Evolutionary conservation across 2,329 filamentous ascomycete species (phyloP).

Genomic region (Epichloe scottii): DNA sequence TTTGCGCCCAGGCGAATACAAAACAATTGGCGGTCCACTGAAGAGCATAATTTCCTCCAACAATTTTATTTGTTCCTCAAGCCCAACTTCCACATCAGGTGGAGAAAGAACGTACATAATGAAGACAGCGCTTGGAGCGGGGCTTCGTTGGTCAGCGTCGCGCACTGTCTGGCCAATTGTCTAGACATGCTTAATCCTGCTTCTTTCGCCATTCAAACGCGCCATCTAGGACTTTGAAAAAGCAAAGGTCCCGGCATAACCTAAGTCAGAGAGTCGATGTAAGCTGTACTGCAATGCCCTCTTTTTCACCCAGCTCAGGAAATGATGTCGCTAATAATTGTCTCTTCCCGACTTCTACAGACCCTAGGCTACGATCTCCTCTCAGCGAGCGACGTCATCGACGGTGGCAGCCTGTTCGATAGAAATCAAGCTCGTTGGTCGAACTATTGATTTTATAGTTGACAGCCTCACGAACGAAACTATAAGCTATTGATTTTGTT

Average conservation of each 20-base stretch:
- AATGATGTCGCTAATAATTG: background rate
- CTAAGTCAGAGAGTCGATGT: too few relatives aligned
- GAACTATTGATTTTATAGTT: background rate
- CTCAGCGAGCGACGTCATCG: slow-evolving; percentile 1
- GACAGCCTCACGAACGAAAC: background rate
- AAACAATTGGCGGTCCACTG: too few relatives aligned
- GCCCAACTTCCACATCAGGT: too few relatives aligned
- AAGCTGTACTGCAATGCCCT: background rate
- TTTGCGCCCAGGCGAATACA: too few relatives aligned
- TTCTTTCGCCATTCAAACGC: too few relatives aligned
- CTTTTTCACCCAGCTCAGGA: background rate
- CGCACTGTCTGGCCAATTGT: too few relatives aligned
- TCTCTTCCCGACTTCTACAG: background rate
- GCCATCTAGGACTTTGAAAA: background rate
- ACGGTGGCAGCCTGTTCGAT: background rate
- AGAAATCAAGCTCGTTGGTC: background rate
- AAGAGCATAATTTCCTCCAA: too few relatives aligned
- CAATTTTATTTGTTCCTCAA: too few relatives aligned
- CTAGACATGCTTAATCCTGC: too few relatives aligned
- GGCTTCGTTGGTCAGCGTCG: too few relatives aligned
- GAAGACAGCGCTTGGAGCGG: too few relatives aligned
- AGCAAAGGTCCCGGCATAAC: background rate
- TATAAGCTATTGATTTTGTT: background rate
- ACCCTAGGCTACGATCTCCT: background rate
- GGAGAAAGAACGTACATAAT: too few relatives aligned